These are phyloP conservation scores for Hypomyces rosellus DNA, from an alignment of 2,329 filamentous ascomycete species.

Conservation along the genomic window DNA sequence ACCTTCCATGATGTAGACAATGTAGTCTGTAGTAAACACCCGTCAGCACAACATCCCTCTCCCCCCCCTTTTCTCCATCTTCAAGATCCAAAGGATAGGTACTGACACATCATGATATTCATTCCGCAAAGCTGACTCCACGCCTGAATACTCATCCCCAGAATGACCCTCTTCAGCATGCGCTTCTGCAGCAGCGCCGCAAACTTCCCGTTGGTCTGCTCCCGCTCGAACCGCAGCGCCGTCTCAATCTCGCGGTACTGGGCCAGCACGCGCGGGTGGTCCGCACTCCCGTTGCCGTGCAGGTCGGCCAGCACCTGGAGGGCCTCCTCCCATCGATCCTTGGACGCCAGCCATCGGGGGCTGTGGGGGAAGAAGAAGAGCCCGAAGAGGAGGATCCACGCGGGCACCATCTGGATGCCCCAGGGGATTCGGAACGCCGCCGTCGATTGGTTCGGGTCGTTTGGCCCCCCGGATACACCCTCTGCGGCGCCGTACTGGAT, in stretches of 20 bases:
- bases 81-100: neutral
- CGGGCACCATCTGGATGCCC: conserved; percentile 54
- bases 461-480: conserved; percentile 41
- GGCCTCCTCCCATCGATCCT: conserved; percentile 62
- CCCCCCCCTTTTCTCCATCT: too few relatives aligned
- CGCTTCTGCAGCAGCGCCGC: conserved; percentile 41
- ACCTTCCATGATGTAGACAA: conserved; percentile 54
- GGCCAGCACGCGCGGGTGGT: conserved; percentile 54
- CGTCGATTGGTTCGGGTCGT: conserved; percentile 43
- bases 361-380: conserved; percentile 57
- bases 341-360: conserved; percentile 64
- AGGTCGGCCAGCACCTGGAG: conserved; percentile 51
- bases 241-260: conserved; percentile 57
- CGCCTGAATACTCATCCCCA: conserved; percentile 54
- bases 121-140: conserved; percentile 56
- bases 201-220: conserved; percentile 44
- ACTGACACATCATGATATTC: conserved; percentile 50
- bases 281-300: conserved; percentile 50
- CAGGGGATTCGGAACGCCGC: conserved; percentile 56
- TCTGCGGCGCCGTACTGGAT: conserved; percentile 58
- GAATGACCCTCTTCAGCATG: conserved; percentile 49
- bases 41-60: neutral
- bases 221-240: conserved; percentile 45
- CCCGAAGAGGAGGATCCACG: conserved; percentile 45
- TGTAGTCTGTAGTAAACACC: conserved; percentile 35